Evolutionary conservation across 352 stramenopile species (phyloP).

Genomic region (Nothophytophthora sp.): DNA sequence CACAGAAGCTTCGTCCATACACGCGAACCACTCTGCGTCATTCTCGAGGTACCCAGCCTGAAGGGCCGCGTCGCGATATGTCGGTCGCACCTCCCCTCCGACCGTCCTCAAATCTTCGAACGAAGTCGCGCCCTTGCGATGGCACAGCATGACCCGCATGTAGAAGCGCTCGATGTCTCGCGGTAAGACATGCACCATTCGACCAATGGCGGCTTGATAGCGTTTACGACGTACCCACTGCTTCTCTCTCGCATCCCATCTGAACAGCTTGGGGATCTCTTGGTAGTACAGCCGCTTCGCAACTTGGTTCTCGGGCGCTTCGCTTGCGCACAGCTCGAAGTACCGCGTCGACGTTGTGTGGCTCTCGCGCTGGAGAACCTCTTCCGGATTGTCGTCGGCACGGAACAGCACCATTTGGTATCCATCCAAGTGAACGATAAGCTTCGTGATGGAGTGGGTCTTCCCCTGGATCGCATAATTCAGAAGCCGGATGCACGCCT

Average conservation of each 20-base stretch:
- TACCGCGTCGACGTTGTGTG: background rate
- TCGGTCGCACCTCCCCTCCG: background rate
- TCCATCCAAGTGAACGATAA: background rate
- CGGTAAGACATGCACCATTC: constrained; percentile 12
- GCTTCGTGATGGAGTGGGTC: constrained; percentile 11
- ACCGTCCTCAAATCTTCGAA: constrained; percentile 21
- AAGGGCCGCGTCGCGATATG: constrained; percentile 11
- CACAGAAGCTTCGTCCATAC: constrained; percentile 4
- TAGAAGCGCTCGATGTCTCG: constrained; percentile 16
- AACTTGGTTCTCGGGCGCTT: constrained; percentile 1
- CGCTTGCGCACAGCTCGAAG: background rate
- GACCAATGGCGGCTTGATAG: constrained; percentile 1
- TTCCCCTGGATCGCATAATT: constrained; percentile 17
- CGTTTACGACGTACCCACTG: constrained; percentile 9
- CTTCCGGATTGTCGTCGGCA: background rate
- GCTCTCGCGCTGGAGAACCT: background rate
- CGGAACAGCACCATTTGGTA: background rate
- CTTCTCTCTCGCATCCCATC: constrained; percentile 7
- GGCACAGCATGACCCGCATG: constrained; percentile 13
- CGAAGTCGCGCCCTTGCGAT: constrained; percentile 18
- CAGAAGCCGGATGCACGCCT: constrained; percentile 28
- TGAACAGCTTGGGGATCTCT: constrained; percentile 13
- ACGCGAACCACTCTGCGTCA: constrained; percentile 11
- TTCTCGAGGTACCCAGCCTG: constrained; percentile 13
- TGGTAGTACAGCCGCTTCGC: constrained; percentile 3